These are phyloP conservation scores for Austroboletus festivus DNA, from an alignment of 768 basidiomycete genomes.

Conservation along the genomic window DNA sequence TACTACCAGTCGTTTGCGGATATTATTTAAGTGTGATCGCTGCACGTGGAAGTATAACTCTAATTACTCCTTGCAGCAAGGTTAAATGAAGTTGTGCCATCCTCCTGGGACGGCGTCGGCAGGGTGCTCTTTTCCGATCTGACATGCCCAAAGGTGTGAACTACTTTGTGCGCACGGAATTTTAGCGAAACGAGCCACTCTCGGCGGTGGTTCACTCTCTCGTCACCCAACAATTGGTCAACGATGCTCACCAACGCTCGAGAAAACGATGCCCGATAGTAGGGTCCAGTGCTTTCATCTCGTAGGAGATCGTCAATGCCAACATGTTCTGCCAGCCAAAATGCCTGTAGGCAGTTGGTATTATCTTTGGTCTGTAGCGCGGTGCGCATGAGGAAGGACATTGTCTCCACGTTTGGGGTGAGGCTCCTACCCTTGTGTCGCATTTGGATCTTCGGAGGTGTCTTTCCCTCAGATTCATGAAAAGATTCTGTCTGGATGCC, in stretches of 20 bases:
- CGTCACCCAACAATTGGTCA: constrained; percentile 30
- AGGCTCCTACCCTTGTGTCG: constrained; percentile 44
- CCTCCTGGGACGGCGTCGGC: constrained; percentile 23
- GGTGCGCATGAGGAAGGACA: constrained; percentile 56
- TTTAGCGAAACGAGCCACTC: constrained; percentile 19
- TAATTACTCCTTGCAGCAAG: constrained; percentile 26
- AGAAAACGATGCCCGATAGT: constrained; percentile 50
- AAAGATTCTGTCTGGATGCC: constrained; percentile 58
- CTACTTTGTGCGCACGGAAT: constrained; percentile 17
- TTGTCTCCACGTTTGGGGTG: constrained; percentile 47
- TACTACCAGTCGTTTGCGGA: constrained; percentile 9
- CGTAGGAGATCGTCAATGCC: constrained; percentile 38
- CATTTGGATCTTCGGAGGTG: constrained; percentile 40
- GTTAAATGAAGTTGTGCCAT: constrained; percentile 28
- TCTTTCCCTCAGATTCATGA: constrained; percentile 32
- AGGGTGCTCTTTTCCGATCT: constrained; percentile 26
- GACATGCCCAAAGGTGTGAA: constrained; percentile 9
- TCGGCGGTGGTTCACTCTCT: constrained; percentile 14
- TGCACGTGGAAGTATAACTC: constrained; percentile 4
- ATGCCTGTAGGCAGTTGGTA: constrained; percentile 53
- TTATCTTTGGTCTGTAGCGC: constrained; percentile 51
- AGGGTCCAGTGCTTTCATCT: constrained; percentile 22
- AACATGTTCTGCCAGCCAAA: constrained; percentile 55
- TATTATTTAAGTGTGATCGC: constrained; percentile 1
- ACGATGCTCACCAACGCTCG: constrained; percentile 42